Evolutionary conservation across 495 filamentous ascomycete genomes (phyloP), one percentile per base, ranked within the genome.

Genomic region (Penicillium subrubescens): DNA sequence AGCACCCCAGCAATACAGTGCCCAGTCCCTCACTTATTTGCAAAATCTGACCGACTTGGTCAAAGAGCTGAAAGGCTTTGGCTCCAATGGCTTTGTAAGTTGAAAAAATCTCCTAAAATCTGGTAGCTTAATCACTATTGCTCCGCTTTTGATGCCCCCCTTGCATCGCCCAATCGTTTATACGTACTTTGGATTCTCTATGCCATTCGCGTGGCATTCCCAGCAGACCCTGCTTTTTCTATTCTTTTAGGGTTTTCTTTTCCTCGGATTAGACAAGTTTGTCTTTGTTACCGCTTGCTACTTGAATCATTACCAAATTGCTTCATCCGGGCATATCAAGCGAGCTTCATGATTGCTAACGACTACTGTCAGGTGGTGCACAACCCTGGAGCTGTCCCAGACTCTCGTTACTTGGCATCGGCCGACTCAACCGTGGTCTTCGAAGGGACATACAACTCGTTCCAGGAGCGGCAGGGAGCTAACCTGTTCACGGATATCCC

Each of bases 401-500:
- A 83, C 64, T 68, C 79, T 58, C 78, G 76, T 31, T 83, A 79
- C 68, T 64, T 81, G 57, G 37, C 68, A 33, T 72, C 71, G 5
- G 77, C 79, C 63, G 79, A 82, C 67, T 75, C 76, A 59, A 80
- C 78, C 8, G 79, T 83, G 31, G 77, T 84, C 1, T 81, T 82
- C 62, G 80, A 83, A 63, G 78, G 72, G 35, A 75, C 78, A 8
- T 81, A 83, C 59, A 68, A 67, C 46, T 80, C 75, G 46, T 83
- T 81, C 70, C 72, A 74, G 39, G 69, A 75, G 54, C 70, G 78
- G 33, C 57, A 74, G 15, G 64, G 72, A 15, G 71, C 71, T n/a
- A 73, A 73, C 19, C 59, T 75, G 27, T 75, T 81, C 63, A 65
- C 71, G 35, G 63, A 54, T 8, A 77, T 82, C 48, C 66, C 74